Base-by-base conservation (phyloP, 1,284 basidiomycete species). In the Retiboletus fuscus region DNA sequence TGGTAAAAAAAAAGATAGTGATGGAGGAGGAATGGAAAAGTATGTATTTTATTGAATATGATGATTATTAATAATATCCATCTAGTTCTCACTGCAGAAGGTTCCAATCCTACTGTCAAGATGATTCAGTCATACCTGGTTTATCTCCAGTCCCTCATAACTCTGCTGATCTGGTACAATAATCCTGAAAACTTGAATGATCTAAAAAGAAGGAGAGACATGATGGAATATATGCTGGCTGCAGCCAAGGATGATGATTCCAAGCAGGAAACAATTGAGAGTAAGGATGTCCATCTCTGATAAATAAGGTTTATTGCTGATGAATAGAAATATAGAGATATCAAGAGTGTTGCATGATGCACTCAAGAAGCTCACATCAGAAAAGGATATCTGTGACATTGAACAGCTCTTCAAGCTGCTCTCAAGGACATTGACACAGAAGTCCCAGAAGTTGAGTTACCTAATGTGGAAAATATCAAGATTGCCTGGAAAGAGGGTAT, bases 11-110 rank as follows among this genome's bases (percentile, higher is more conserved):
- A 26, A 53, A 53, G 51, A 26, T 26, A 16, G 26, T 26, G 51
- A 53, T 16, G 18, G 51, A 53, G 51, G 18, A 53, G 51, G 26
- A 53, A 53, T 53, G 51, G 51, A 53, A 26, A 53, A 5, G 26
- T 53, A n/a, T 18, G 51, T 53, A n/a, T 11, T 53, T n/a, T 26
- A 53, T 28, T 53, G n/a, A 53, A 53, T 26, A 53, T 53, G 18
- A 53, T 53, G 51, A 18, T 53, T 16, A 28, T 53, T 53, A 53
- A 28, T 53, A 26, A 26, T 26, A 53, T 53, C 51, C 51, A 28
- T 53, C 51, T 53, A 53, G 51, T 53, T 53, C 51, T 53, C 51
- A 53, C 51, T 53, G 51, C 51, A n/a, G 15, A 53, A 53, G 51
- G 51, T 26, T 26, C 26, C 18, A 18, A 53, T 26, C 51, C 51